Evolutionary conservation across 73 alveolate species (phyloP).

Genomic region (Paramecium biaurelia): DNA sequence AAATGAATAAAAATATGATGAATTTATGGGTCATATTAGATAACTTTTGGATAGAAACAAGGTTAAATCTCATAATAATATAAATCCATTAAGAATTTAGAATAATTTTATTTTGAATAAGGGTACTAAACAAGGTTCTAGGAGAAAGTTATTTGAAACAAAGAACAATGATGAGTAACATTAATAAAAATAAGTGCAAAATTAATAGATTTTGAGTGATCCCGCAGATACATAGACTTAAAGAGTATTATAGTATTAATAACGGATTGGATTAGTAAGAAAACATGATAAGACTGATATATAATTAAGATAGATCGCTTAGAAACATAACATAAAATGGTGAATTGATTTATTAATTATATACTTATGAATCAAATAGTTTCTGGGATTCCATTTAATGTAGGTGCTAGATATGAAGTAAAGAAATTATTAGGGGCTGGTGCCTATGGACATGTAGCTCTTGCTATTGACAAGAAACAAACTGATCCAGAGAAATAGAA

Average conservation of each 20-base stretch:
- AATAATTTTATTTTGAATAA: neutral
- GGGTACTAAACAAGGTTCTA: neutral
- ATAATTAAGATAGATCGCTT: neutral
- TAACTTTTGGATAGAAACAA: neutral
- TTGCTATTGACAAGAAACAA: slow-evolving; percentile 79
- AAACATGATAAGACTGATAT: neutral
- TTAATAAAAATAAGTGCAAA: neutral
- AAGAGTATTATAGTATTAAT: neutral
- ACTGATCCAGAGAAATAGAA: slow-evolving; percentile 60
- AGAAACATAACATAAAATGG: neutral
- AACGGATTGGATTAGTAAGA: neutral
- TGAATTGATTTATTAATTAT: neutral
- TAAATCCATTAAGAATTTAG: neutral
- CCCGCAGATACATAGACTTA: neutral
- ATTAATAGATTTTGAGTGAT: neutral
- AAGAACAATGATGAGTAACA: neutral
- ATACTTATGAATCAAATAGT: neutral
- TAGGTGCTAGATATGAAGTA: slow-evolving; percentile 32
- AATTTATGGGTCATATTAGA: neutral
- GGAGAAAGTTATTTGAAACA: neutral
- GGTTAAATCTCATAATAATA: neutral
- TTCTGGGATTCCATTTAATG: slow-evolving; percentile 3
- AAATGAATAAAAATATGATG: neutral
- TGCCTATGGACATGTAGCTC: slow-evolving; percentile 27
- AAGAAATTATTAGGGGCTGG: slow-evolving; percentile 65